Evolutionary conservation across 106 monocot species (phyloP).

Genomic region (Amphibolis antarctica): DNA sequence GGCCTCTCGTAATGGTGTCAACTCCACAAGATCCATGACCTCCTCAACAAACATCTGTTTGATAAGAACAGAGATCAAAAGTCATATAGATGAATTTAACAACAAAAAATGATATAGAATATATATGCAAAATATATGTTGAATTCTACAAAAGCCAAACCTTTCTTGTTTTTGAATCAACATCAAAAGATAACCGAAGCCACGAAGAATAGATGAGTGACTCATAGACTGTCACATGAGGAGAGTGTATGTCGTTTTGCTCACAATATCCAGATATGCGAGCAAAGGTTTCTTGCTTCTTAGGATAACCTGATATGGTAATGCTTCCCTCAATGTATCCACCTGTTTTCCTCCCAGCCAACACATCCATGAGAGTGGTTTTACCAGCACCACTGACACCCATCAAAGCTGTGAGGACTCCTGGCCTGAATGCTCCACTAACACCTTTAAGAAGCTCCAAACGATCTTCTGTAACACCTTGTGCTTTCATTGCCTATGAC

Average conservation of each 20-base stretch:
- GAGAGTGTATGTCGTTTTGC: slow-evolving; percentile 86
- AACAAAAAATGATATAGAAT: background rate
- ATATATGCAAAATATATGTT: background rate
- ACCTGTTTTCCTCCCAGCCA: slow-evolving; percentile 82
- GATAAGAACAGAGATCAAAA: background rate
- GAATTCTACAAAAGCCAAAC: slow-evolving; percentile 12
- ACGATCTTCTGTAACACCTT: slow-evolving; percentile 39
- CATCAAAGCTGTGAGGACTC: slow-evolving; percentile 83
- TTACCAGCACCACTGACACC: slow-evolving; percentile 90
- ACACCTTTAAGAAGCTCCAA: slow-evolving; percentile 59
- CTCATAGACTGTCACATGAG: slow-evolving; percentile 73
- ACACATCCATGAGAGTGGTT: slow-evolving; percentile 85
- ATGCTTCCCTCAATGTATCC: slow-evolving; percentile 78
- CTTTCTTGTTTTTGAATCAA: slow-evolving; percentile 45
- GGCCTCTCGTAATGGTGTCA: slow-evolving; percentile 44
- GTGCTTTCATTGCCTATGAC: slow-evolving; percentile 70
- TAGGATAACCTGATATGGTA: slow-evolving; percentile 60
- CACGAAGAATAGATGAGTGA: slow-evolving; percentile 73
- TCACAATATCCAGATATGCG: slow-evolving; percentile 85
- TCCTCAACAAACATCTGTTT: slow-evolving; percentile 67
- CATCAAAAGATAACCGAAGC: slow-evolving; percentile 59
- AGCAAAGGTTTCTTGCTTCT: slow-evolving; percentile 87
- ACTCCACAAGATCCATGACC: slow-evolving; percentile 89
- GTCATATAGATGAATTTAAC: background rate
- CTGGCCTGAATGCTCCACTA: slow-evolving; percentile 74